A percentile compares a stretch with the other conserved stretches of the same genome.
These are phyloP conservation scores for Brassica incana DNA, from an alignment of 345 rosid species.

Conservation along the genomic window DNA sequence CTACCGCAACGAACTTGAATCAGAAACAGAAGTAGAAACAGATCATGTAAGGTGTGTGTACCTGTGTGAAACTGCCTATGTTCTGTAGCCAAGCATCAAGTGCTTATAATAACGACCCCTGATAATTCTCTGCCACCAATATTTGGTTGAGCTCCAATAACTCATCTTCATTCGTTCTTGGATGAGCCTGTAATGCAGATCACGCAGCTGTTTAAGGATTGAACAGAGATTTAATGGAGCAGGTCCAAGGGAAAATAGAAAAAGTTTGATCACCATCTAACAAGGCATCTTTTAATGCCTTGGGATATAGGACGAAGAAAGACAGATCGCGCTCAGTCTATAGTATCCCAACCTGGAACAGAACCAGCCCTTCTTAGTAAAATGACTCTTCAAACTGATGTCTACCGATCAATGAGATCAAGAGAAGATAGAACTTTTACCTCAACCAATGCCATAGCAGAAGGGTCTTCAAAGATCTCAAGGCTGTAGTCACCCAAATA, in stretches of 20 bases:
- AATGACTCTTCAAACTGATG: not conserved
- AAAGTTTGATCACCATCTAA: conserved; percentile 69
- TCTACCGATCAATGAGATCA: not conserved
- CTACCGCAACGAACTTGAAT: not conserved
- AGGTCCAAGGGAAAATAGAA: conserved; percentile 4
- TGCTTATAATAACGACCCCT: conserved; percentile 93
- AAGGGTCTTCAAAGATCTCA: conserved; percentile 90
- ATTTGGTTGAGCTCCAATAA: conserved; percentile 47
- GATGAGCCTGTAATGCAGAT: conserved; percentile 65
- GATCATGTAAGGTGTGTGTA: conserved; percentile 9
- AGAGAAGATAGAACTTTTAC: conserved; percentile 39
- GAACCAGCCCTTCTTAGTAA: conserved; percentile 1
- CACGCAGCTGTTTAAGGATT: not conserved
- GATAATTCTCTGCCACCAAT: conserved; percentile 70
- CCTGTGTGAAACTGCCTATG: conserved; percentile 35
- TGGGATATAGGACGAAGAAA: conserved; percentile 80
- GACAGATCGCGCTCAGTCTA: conserved; percentile 91
- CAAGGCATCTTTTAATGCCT: conserved; percentile 87
- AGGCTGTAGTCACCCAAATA: conserved; percentile 77
- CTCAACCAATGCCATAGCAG: conserved; percentile 80
- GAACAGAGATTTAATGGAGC: conserved; percentile 14
- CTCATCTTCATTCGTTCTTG: conserved; percentile 68
- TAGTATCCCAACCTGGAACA: conserved; percentile 80
- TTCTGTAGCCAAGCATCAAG: conserved; percentile 63
- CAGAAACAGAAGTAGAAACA: conserved; percentile 11